Evolutionary conservation across 2,329 filamentous ascomycete genomes (phyloP).

Genomic region (Sporothrix luriei): DNA sequence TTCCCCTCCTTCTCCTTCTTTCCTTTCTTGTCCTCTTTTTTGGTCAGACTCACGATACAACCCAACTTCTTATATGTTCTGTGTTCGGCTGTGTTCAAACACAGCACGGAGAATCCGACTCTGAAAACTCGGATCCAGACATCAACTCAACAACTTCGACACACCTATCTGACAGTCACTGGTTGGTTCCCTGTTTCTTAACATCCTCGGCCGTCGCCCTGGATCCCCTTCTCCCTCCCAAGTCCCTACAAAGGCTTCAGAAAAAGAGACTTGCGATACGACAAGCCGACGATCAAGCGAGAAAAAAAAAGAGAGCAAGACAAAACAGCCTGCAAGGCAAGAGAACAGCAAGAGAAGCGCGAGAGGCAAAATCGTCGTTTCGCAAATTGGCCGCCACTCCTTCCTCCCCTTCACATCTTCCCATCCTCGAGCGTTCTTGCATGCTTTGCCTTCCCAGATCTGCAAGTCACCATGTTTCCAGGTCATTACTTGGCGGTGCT

Average conservation of each 20-base stretch:
- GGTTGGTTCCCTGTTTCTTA: constrained; percentile 1
- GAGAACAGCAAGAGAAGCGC: not conserved
- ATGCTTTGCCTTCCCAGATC: not conserved
- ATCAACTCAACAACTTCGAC: too few relatives aligned
- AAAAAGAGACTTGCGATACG: not conserved
- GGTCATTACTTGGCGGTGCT: not conserved
- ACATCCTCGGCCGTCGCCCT: not conserved
- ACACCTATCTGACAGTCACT: not conserved
- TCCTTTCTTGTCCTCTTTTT: not conserved
- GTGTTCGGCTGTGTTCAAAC: too few relatives aligned
- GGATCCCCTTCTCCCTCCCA: not conserved
- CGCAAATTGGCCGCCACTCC: not conserved
- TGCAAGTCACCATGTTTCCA: not conserved
- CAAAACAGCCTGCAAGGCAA: not conserved
- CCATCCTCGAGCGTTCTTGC: not conserved
- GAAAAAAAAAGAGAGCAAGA: not conserved
- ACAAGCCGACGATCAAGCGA: not conserved
- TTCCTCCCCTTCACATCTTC: not conserved
- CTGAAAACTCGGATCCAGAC: too few relatives aligned
- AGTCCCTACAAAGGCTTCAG: not conserved
- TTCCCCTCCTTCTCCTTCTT: not conserved
- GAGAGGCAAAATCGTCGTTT: constrained; percentile 7
- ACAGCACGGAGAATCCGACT: too few relatives aligned
- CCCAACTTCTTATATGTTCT: too few relatives aligned
- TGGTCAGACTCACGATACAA: not conserved